These are phyloP conservation scores for Bacidia rubella DNA, from an alignment of 495 filamentous ascomycete species.

Conservation along the genomic window DNA sequence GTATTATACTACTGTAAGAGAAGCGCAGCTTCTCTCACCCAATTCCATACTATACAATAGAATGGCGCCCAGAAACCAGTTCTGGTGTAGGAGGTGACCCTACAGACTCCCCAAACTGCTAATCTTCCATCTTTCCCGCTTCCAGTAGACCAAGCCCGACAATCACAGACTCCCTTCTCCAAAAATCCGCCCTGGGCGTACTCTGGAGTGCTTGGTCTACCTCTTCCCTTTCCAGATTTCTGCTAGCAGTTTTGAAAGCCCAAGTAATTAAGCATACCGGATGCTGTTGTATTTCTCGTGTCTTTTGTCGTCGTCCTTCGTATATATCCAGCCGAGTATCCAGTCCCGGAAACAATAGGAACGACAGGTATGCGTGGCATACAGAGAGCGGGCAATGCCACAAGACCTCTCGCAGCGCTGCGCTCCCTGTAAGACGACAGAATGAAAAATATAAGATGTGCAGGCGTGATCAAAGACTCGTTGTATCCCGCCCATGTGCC, in stretches of 20 bases:
- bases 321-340: constrained; percentile 31
- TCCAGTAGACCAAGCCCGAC: constrained; percentile 20
- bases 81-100: constrained; percentile 39
- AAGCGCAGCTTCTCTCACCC: constrained; percentile 30
- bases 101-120: constrained; percentile 22
- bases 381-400: constrained; percentile 6
- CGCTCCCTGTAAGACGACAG: constrained; percentile 25
- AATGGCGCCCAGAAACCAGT: constrained; percentile 31
- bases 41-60: constrained; percentile 25
- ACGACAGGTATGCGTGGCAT: constrained; percentile 15
- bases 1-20: constrained; percentile 3
- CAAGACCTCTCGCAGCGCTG: constrained; percentile 10
- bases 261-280: constrained; percentile 31
- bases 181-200: constrained; percentile 31
- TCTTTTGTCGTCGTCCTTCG: constrained; percentile 25
- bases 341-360: constrained; percentile 31
- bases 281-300: constrained; percentile 23
- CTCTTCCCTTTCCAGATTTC: constrained; percentile 9
- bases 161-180: constrained; percentile 22
- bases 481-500: constrained; percentile 44
- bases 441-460: constrained; percentile 25
- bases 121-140: constrained; percentile 12
- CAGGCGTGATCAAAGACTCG: constrained; percentile 14
- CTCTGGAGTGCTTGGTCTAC: constrained; percentile 16
- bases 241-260: constrained; percentile 4